These are phyloP conservation scores for Dendrocalamus sinicus DNA, from an alignment of 176 grass and related monocot species.

Conservation along the genomic window DNA sequence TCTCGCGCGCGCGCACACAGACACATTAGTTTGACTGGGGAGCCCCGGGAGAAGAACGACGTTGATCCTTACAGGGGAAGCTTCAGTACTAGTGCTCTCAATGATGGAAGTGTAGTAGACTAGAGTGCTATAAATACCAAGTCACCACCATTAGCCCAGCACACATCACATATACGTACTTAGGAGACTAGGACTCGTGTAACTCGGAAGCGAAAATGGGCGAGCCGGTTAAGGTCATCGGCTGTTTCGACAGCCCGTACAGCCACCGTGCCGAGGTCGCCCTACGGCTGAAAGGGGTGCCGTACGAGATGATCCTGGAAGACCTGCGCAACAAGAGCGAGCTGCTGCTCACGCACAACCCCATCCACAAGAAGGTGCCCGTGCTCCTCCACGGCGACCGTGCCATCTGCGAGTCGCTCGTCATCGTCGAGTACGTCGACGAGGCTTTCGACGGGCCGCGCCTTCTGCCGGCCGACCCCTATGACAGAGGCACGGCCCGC, in stretches of 20 bases:
- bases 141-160: no score
- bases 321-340: slow-evolving; percentile 48
- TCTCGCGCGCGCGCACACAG: no score
- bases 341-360: slow-evolving; percentile 50
- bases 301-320: no score
- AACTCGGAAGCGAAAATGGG: no score
- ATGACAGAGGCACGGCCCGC: slow-evolving; percentile 23
- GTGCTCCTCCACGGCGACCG: slow-evolving; percentile 42
- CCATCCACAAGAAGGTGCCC: slow-evolving; percentile 30
- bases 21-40: no score
- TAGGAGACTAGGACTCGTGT: no score
- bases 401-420: background rate
- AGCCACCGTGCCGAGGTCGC: slow-evolving; percentile 8
- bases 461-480: slow-evolving; percentile 26
- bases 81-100: no score
- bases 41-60: no score
- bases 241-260: background rate
- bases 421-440: slow-evolving; percentile 49
- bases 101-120: no score
- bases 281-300: background rate
- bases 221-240: background rate
- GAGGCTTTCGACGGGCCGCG: background rate
- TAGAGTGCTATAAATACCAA: no score
- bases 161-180: no score
- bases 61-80: no score